Evolutionary conservation across 805 yeast genomes (phyloP).

Genomic region (Myxozyma udenii): DNA sequence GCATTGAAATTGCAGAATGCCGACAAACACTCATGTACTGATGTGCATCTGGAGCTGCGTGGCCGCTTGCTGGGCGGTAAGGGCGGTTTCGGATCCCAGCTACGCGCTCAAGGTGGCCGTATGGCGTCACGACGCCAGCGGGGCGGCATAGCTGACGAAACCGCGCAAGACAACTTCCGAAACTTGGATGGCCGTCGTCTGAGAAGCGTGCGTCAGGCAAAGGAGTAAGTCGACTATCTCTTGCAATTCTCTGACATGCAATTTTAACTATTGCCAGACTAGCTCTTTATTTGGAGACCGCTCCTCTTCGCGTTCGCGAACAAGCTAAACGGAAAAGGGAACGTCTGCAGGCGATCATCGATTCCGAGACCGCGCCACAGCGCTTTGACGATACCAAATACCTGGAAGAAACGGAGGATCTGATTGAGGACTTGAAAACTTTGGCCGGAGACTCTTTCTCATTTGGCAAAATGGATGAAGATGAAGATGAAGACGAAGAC

Average conservation of each 20-base stretch:
- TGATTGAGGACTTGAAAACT: conserved; percentile 39
- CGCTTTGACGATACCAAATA: conserved; percentile 42
- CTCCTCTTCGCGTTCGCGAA: conserved; percentile 26
- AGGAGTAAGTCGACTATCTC: conserved; percentile 38
- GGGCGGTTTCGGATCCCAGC: conserved; percentile 49
- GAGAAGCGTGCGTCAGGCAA: conserved; percentile 40
- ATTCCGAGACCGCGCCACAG: conserved; percentile 33
- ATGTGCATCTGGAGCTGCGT: not conserved
- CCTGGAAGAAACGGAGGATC: conserved; percentile 44
- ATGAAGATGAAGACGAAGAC: not conserved
- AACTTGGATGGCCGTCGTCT: conserved; percentile 46
- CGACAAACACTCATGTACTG: too few relatives aligned
- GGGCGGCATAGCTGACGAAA: conserved; percentile 31
- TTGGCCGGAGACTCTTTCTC: conserved; percentile 30
- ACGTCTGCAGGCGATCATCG: conserved; percentile 40
- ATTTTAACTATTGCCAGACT: conserved; percentile 5
- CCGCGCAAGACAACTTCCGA: conserved; percentile 40
- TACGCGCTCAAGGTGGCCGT: conserved; percentile 44
- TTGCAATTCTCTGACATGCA: not conserved
- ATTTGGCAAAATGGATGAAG: conserved; percentile 3
- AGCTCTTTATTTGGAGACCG: conserved; percentile 22
- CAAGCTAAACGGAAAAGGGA: conserved; percentile 40
- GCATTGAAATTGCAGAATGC: too few relatives aligned
- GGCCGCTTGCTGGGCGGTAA: conserved; percentile 45
- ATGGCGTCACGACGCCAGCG: conserved; percentile 36